phyloP scores from a whole-genome alignment of 345 rosid genomes.

The Eucalyptus shirleyi region DNA sequence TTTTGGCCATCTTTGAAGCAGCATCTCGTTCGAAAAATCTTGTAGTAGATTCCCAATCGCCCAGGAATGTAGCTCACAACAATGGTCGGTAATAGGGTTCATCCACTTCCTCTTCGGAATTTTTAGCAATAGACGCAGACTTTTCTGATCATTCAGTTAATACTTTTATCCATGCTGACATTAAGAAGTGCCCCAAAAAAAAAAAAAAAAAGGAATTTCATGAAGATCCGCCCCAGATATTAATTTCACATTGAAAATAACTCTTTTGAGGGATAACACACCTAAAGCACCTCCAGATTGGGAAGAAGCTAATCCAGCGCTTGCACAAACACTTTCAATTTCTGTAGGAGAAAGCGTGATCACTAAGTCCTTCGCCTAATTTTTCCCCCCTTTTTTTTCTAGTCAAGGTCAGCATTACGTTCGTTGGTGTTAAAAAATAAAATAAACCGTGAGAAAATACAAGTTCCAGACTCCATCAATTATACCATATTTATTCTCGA shows the following conservation, averaged over 20 bases:
- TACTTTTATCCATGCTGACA: not conserved
- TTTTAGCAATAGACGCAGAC: not conserved
- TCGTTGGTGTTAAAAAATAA: too few species aligned
- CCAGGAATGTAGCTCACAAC: not conserved
- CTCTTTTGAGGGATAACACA: too few species aligned
- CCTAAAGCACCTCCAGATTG: too few species aligned
- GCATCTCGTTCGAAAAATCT: not conserved
- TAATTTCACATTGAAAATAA: not conserved
- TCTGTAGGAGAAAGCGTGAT: too few species aligned
- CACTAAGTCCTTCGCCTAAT: too few species aligned
- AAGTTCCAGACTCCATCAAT: not conserved
- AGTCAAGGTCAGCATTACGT: fast-evolving
- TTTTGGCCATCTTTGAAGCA: not conserved
- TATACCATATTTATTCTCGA: too few species aligned
- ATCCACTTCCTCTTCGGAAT: not conserved
- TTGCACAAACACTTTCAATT: too few species aligned
- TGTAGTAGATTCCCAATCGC: not conserved
- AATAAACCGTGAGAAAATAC: too few species aligned
- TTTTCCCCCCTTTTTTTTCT: fast-evolving
- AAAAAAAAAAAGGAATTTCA: not conserved
- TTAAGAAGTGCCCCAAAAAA: not conserved
- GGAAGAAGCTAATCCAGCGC: fast-evolving
- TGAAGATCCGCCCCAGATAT: not conserved
- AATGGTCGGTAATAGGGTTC: not conserved
- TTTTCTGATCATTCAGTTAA: not conserved